Percentiles rank a stretch among this genome's conserved stretches.
These are phyloP conservation scores for Posidonia oceanica DNA, from an alignment of 116 monocot genomes.

Conservation along the genomic window DNA sequence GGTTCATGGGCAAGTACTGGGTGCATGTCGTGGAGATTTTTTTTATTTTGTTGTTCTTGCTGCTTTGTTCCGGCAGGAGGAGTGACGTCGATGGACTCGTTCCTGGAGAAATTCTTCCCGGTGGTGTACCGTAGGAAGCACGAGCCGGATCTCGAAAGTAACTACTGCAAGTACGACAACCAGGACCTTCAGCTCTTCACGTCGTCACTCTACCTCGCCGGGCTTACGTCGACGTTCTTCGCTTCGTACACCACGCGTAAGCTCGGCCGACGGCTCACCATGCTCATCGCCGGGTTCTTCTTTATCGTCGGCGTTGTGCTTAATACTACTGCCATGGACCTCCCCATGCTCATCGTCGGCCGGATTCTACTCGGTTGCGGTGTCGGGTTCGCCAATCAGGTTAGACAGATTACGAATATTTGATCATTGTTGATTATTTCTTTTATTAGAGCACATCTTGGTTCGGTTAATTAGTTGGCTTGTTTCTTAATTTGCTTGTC, in stretches of 20 bases:
- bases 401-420: background rate
- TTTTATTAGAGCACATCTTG: background rate
- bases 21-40: no score
- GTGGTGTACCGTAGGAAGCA: constrained; percentile 38
- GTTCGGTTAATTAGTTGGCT: background rate
- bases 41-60: no score
- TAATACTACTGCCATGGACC: constrained; percentile 52
- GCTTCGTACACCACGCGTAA: constrained; percentile 83
- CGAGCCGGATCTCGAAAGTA: constrained; percentile 33
- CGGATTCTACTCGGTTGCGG: constrained; percentile 86
- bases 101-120: constrained; percentile 68
- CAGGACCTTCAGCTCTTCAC: constrained; percentile 86
- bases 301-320: constrained; percentile 70
- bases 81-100: constrained; percentile 80
- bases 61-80: constrained; percentile 33
- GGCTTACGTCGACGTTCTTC: constrained; percentile 71
- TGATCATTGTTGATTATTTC: background rate
- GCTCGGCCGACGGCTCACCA: constrained; percentile 66
- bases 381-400: constrained; percentile 90
- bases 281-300: constrained; percentile 85
- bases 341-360: constrained; percentile 74
- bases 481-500: background rate
- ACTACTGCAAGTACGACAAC: constrained; percentile 99
- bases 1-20: no score
- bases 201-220: constrained; percentile 82